Evolutionary conservation across 2,329 filamentous ascomycete genomes (phyloP).

Genomic region (Cytospora piceicola): DNA sequence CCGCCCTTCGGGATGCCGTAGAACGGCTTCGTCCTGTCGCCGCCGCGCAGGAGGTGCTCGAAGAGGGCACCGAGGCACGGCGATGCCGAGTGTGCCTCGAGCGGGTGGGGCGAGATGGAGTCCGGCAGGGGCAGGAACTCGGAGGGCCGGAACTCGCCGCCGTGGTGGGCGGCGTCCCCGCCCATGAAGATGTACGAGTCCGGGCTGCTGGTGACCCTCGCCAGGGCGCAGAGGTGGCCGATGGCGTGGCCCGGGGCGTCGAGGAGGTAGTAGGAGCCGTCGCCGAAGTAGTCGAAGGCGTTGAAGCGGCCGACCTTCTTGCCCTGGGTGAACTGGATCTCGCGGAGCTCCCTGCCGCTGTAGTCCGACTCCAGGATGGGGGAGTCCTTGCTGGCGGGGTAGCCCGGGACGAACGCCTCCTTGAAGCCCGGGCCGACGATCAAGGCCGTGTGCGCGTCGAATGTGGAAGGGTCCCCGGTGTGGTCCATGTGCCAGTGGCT

Average conservation of each 20-base stretch:
- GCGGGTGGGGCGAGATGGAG: constrained; percentile 45
- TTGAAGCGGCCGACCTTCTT: constrained; percentile 33
- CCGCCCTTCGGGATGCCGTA: constrained; percentile 33
- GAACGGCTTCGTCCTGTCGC: constrained; percentile 39
- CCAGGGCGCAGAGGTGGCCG: constrained; percentile 33
- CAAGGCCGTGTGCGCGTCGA: constrained; percentile 34
- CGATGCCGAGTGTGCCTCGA: constrained; percentile 35
- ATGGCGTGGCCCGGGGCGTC: constrained; percentile 34
- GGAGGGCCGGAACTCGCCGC: constrained; percentile 33
- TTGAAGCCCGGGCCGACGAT: constrained; percentile 42
- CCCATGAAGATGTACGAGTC: constrained; percentile 35
- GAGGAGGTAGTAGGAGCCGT: constrained; percentile 35
- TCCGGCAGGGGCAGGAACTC: constrained; percentile 30
- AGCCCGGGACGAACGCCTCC: constrained; percentile 32
- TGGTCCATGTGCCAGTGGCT: constrained; percentile 40
- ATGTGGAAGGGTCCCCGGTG: constrained; percentile 36
- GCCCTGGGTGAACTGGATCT: constrained; percentile 35
- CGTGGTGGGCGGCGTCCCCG: constrained; percentile 34
- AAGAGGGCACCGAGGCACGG: constrained; percentile 48
- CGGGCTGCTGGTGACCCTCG: constrained; percentile 31
- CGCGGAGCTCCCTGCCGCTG: constrained; percentile 33
- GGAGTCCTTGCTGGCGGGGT: constrained; percentile 30
- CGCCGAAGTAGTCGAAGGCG: constrained; percentile 35
- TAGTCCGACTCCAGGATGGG: constrained; percentile 36
- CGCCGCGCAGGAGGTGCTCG: constrained; percentile 42